These are phyloP conservation scores for Phytophthora ohioensis DNA, from an alignment of 352 stramenopile species.

Conservation along the genomic window DNA sequence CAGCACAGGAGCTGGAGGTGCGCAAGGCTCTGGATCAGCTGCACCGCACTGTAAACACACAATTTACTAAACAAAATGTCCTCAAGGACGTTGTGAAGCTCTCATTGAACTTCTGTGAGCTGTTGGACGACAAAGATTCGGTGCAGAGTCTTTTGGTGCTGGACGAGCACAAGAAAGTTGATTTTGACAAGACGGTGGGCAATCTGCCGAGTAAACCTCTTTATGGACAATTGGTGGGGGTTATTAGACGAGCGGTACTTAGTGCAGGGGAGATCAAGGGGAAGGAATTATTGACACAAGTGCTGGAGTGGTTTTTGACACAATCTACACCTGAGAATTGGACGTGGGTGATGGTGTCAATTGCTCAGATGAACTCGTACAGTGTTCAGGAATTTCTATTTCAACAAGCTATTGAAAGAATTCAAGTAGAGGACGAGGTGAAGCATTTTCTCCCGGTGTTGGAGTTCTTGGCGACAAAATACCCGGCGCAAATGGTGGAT, in stretches of 20 bases:
- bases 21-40: slow-evolving; percentile 48
- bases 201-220: slow-evolving; percentile 54
- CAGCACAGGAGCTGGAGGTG: slow-evolving; percentile 40
- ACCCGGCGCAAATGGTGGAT: slow-evolving; percentile 58
- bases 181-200: slow-evolving; percentile 49
- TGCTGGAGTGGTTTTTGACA: slow-evolving; percentile 63
- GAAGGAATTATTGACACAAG: slow-evolving; percentile 33
- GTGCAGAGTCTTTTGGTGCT: slow-evolving; percentile 40
- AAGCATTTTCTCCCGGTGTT: slow-evolving; percentile 41
- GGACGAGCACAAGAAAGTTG: slow-evolving; percentile 12
- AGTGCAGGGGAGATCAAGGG: slow-evolving; percentile 31
- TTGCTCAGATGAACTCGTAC: slow-evolving; percentile 58
- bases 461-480: slow-evolving; percentile 50
- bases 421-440: slow-evolving; percentile 11
- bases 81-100: slow-evolving; percentile 59
- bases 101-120: slow-evolving; percentile 47
- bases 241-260: slow-evolving; percentile 53
- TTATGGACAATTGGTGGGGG: slow-evolving; percentile 50
- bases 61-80: slow-evolving; percentile 37
- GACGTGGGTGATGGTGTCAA: slow-evolving; percentile 60
- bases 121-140: slow-evolving; percentile 54
- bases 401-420: slow-evolving; percentile 35
- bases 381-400: slow-evolving; percentile 60
- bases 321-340: slow-evolving; percentile 40
- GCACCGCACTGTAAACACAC: slow-evolving; percentile 46